phyloP scores from a whole-genome alignment of 2,329 filamentous ascomycete genomes.

The Phaeophleospora eucalypticola region DNA sequence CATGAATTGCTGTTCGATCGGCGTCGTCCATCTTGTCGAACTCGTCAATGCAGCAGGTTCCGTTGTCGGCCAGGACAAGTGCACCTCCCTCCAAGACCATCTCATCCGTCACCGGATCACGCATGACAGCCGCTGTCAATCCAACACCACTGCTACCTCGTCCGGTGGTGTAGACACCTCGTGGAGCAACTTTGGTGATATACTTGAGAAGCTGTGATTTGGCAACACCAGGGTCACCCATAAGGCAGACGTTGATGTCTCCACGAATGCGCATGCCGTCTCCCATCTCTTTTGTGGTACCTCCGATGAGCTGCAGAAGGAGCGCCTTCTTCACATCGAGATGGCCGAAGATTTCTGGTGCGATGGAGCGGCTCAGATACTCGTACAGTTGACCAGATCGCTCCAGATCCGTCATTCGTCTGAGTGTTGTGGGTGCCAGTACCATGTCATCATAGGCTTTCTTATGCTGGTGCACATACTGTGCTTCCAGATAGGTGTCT shows the following conservation, averaged over 20 bases:
- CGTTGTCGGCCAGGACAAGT: conserved; percentile 74
- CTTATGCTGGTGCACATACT: conserved; percentile 92
- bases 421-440: conserved; percentile 73
- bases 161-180: conserved; percentile 79
- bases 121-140: conserved; percentile 78
- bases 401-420: conserved; percentile 79
- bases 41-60: conserved; percentile 81
- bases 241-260: conserved; percentile 96
- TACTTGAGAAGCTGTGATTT: conserved; percentile 98
- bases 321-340: conserved; percentile 97
- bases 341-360: conserved; percentile 94
- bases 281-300: conserved; percentile 92
- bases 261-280: conserved; percentile 99
- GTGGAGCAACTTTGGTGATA: conserved; percentile 94
- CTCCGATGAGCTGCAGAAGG: conserved; percentile 89
- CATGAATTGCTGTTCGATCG: conserved; percentile 77
- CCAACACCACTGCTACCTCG: conserved; percentile 77
- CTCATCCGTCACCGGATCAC: conserved; percentile 76
- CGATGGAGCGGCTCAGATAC: conserved; percentile 90
- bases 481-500: conserved; percentile 94
- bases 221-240: conserved; percentile 99
- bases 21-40: conserved; percentile 89
- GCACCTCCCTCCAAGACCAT: conserved; percentile 81
- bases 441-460: conserved; percentile 93
- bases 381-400: conserved; percentile 91